These are phyloP conservation scores for Trichocladium antarcticum DNA, from an alignment of 495 filamentous ascomycete species.

Conservation along the genomic window DNA sequence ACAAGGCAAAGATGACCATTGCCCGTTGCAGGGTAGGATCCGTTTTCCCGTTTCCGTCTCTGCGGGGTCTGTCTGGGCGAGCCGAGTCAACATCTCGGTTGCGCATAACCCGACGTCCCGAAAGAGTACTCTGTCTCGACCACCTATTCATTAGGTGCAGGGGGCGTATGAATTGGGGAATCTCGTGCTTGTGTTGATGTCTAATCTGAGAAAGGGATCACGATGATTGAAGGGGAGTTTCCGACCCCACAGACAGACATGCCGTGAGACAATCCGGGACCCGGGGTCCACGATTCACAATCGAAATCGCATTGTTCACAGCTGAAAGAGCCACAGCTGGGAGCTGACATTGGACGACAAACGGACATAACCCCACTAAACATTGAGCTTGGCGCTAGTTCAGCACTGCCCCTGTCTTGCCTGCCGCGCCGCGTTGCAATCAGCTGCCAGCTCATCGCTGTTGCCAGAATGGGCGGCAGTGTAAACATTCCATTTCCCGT, in stretches of 20 bases:
- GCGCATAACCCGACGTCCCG: too few species aligned
- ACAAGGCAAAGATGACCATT: slow-evolving; percentile 10
- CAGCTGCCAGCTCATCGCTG: slow-evolving; percentile 3
- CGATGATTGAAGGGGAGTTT: too few species aligned
- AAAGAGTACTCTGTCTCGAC: too few species aligned
- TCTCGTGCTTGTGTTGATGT: too few species aligned
- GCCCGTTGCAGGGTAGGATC: slow-evolving; percentile 8
- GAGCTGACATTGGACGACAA: background rate
- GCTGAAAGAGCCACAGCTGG: too few species aligned
- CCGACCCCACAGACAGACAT: too few species aligned
- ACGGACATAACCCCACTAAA: slow-evolving; percentile 5
- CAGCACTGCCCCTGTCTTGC: slow-evolving; percentile 2
- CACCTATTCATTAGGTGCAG: too few species aligned
- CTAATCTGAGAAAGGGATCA: too few species aligned
- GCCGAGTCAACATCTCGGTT: background rate
- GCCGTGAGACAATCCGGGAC: too few species aligned
- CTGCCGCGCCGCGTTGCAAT: slow-evolving; percentile 1
- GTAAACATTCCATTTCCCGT: slow-evolving; percentile 15
- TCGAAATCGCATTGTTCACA: too few species aligned
- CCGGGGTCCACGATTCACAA: too few species aligned
- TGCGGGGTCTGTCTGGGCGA: slow-evolving; percentile 9
- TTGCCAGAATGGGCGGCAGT: slow-evolving; percentile 13
- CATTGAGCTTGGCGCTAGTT: slow-evolving; percentile 3
- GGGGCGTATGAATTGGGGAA: too few species aligned
- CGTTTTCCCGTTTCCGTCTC: background rate